These are phyloP conservation scores for Melanogaster broomeanus DNA, from an alignment of 768 basidiomycete species.

Conservation along the genomic window DNA sequence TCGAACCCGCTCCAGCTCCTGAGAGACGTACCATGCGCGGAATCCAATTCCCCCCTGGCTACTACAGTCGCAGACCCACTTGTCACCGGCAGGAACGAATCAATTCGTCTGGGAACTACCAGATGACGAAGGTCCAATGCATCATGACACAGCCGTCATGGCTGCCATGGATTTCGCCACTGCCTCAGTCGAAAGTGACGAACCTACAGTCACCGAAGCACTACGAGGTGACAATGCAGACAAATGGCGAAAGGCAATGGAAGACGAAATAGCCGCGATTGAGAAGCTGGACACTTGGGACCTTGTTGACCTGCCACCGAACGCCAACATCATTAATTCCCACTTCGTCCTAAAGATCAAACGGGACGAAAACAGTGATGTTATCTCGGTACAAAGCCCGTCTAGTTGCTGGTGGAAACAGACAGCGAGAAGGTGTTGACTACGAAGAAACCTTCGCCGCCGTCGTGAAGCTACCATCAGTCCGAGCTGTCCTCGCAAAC, in stretches of 20 bases:
- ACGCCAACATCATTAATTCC: neutral
- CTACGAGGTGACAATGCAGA: neutral
- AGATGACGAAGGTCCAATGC: neutral
- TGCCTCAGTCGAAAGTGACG: neutral
- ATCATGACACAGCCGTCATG: neutral
- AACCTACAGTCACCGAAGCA: neutral
- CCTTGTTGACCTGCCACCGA: neutral
- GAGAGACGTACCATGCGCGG: neutral
- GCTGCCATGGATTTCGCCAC: neutral
- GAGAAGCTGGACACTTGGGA: constrained; percentile 1
- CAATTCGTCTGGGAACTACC: neutral
- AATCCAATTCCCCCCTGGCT: neutral
- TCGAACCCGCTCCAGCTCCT: neutral
- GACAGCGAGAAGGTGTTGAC: constrained; percentile 34
- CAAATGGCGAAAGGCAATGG: neutral
- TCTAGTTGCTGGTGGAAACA: constrained; percentile 36
- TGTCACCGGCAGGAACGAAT: neutral
- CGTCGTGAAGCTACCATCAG: constrained; percentile 13
- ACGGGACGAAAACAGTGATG: neutral
- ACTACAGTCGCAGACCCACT: neutral
- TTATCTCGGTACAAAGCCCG: constrained; percentile 25
- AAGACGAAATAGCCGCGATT: neutral
- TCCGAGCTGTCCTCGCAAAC: neutral
- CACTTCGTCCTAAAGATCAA: neutral
- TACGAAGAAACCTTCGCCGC: constrained; percentile 37